Evolutionary conservation across 257 asterid genomes (phyloP), one percentile per base, ranked within the genome.

Genomic region (Nicotiana sylvestris): DNA sequence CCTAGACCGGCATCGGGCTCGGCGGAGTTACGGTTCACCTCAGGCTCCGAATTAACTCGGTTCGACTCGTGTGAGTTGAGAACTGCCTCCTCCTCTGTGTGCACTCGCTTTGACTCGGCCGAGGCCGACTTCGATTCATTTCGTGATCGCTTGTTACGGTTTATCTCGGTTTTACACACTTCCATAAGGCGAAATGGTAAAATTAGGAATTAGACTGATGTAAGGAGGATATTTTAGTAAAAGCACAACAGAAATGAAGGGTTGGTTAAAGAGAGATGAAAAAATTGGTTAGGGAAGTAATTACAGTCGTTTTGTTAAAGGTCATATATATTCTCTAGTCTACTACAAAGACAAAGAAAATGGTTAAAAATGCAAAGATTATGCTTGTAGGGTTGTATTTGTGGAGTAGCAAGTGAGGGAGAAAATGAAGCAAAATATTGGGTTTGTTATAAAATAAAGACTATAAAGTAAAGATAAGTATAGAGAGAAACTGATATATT

Each of bases 91-190:
- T 57, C 62, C 66, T 25, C 83, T 4, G 66, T 39, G 43, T 65
- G 80, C 0, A 53, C n/a, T 16, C 43, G 18, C 33, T 74, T n/a
- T 0, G 84, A 82, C 78, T 72, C 89, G 35, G 83, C 15, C 8
- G 81, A 27, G 2, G n/a, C 72, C 62, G 67, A 72, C 76, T 85
- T 84, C 2, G 87, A 32, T 82, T 81, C 89, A 5, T 69, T 65
- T 1, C 86, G 83, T 72, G 1, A 77, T 74, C 91, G 82, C 64
- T 86, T 88, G 58, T 21, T 76, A 68, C 6, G 16, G 33, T 4
- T 39, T 29, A 7, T 66, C 18, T 79, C 86, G 11, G 12, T 7
- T 18, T 9, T 27, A 84, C 51, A 16, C 32, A 32, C 81, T 51
- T 80, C 88, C 87, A 83, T 85, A 56, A 6, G 18, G 60, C 15